These are phyloP conservation scores for Erysimum cheiri DNA, from an alignment of 441 rosid species.

Conservation along the genomic window DNA sequence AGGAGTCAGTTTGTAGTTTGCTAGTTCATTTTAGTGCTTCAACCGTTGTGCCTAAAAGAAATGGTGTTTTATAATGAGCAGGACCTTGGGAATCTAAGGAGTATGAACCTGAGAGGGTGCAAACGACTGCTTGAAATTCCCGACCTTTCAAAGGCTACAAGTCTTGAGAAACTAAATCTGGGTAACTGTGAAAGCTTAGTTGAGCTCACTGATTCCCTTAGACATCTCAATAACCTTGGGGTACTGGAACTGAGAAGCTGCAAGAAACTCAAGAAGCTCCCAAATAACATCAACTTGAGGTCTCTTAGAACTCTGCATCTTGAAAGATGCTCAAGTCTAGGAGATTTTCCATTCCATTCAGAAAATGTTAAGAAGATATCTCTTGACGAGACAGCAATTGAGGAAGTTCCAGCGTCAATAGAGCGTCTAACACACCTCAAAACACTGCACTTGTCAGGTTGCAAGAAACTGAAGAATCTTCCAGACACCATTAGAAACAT, in stretches of 20 bases:
- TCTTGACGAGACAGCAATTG: slow-evolving; percentile 4
- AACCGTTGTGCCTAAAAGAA: background rate
- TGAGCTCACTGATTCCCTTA: slow-evolving; percentile 9
- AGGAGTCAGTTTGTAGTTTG: background rate
- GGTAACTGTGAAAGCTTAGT: slow-evolving; percentile 17
- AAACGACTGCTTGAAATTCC: slow-evolving; percentile 14
- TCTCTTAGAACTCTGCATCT: slow-evolving; percentile 34
- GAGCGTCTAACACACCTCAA: slow-evolving; percentile 3
- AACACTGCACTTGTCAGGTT: slow-evolving; percentile 14
- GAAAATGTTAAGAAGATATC: background rate
- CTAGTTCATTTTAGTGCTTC: background rate
- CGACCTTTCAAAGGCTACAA: slow-evolving; percentile 29
- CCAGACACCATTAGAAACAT: slow-evolving; percentile 17
- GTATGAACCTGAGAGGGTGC: slow-evolving; percentile 31
- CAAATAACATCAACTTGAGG: slow-evolving; percentile 21
- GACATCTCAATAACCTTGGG: slow-evolving; percentile 16
- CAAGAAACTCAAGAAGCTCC: slow-evolving; percentile 33
- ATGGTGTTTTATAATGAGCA: background rate
- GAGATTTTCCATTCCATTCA: slow-evolving; percentile 14
- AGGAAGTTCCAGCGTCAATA: slow-evolving; percentile 6
- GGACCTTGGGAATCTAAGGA: slow-evolving; percentile 22
- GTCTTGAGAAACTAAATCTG: background rate
- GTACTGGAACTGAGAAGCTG: slow-evolving; percentile 13
- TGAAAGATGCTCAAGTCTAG: slow-evolving; percentile 27
- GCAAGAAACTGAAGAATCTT: slow-evolving; percentile 37